Base-by-base conservation (phyloP, 2,329 filamentous ascomycete species). In the Drechslerella coelobrocha region DNA sequence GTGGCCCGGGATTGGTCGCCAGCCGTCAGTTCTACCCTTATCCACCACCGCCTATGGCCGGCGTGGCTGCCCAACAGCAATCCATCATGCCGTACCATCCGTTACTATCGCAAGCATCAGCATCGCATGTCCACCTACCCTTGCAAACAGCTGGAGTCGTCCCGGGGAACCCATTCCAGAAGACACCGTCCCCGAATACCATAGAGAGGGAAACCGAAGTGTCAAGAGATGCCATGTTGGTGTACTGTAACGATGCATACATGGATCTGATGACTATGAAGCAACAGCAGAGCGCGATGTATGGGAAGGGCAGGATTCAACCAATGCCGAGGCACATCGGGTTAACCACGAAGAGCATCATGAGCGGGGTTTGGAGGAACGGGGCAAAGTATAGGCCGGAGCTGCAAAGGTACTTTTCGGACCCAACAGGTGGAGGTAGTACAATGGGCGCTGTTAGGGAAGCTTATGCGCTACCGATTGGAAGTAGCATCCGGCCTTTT, bases 171-270 rank as follows among this genome's bases (percentile, higher is more conserved):
- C 66, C 66, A n/a, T 71, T 71, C 47, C 66, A 71, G 24, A 60
- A 45, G 50, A 52, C 66, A 2, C 41, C 56, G 23, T 63, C 66
- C 4, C 59, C 59, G 7, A 37, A 57, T 19, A 45, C 29, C n/a
- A 45, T 52, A 23, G 66, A 71, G 21, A 50, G 57, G 24, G 56
- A 61, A 31, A 54, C 45, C 17, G 65, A 71, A 21, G 53, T 71
- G 47, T 71, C 65, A 7, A 39, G 66, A 34, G 66, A 71, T 34
- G 66, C 62, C 9, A 63, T 71, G 66, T 24, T 71, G 14, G 53
- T 63, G 8, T 71, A 63, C 24, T 71, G 66, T 26, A 71, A 71
- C 10, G 66, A 71, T 48, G 59, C 66, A 9, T 71, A 71, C 31
- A 41, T 71, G 3, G 66, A 71, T 26, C 66, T 71, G 5, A 63